Evolutionary conservation across 768 basidiomycete species (phyloP).

Genomic region (Pleurotus eryngii): DNA sequence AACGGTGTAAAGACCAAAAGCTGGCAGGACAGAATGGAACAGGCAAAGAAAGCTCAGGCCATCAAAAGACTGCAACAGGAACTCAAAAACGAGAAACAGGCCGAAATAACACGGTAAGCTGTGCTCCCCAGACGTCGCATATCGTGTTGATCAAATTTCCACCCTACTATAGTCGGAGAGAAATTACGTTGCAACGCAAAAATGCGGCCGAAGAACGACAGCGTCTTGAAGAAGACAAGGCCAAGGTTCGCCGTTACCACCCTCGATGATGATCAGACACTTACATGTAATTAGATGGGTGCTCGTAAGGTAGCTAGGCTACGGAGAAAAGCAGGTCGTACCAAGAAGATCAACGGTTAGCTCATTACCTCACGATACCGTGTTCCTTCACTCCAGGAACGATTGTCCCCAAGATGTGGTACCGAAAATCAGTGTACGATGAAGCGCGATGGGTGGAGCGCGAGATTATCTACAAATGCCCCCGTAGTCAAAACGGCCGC

Average conservation of each 20-base stretch:
- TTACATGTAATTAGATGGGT: constrained; percentile 51
- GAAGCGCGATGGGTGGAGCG: too few relatives aligned
- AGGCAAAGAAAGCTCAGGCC: constrained; percentile 60
- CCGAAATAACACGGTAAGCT: constrained; percentile 57
- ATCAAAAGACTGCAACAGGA: constrained; percentile 73
- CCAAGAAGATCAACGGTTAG: constrained; percentile 80
- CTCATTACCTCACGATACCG: not conserved
- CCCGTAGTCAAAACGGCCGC: too few relatives aligned
- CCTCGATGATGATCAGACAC: not conserved
- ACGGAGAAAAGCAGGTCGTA: constrained; percentile 68
- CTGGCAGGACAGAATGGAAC: constrained; percentile 70
- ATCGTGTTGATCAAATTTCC: not conserved
- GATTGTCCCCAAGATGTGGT: too few relatives aligned
- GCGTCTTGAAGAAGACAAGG: constrained; percentile 63
- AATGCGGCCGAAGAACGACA: constrained; percentile 70
- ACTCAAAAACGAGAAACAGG: constrained; percentile 72
- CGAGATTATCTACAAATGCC: too few relatives aligned
- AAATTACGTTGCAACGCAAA: constrained; percentile 68
- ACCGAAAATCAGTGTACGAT: too few relatives aligned
- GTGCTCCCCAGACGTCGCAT: not conserved
- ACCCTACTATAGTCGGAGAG: constrained; percentile 46
- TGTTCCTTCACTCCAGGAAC: constrained; percentile 7
- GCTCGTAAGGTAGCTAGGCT: constrained; percentile 73
- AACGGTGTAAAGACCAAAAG: constrained; percentile 60
- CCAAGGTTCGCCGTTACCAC: constrained; percentile 39